Percentiles rank a stretch among this genome's conserved stretches.
Conservation (phyloP, 208 protist species). For the Leishmania major region DNA sequence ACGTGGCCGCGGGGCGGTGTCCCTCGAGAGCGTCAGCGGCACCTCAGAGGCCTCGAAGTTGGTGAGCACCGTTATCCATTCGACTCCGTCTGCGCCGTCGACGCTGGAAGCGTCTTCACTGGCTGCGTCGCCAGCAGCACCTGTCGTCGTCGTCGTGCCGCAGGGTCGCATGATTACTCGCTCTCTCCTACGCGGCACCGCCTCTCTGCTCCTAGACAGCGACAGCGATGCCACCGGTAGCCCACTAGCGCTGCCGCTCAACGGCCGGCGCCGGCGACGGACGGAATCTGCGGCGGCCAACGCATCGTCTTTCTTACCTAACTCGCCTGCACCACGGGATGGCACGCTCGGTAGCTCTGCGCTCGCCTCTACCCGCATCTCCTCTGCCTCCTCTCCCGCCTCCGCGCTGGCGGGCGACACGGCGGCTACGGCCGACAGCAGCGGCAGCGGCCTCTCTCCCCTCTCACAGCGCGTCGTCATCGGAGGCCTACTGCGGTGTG, state of each 20-base stretch:
- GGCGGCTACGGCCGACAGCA: background rate
- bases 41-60: background rate
- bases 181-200: slow-evolving; percentile 48
- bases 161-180: slow-evolving; percentile 71
- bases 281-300: background rate
- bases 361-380: background rate
- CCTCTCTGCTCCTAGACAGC: slow-evolving; percentile 16
- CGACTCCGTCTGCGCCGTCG: background rate
- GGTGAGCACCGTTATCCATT: background rate
- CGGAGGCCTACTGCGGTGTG: slow-evolving; percentile 67
- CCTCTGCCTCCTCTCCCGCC: background rate
- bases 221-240: background rate
- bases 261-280: slow-evolving; percentile 5
- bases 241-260: background rate
- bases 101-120: background rate
- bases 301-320: background rate
- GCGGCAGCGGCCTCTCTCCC: background rate
- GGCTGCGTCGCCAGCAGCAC: background rate
- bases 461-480: slow-evolving; percentile 31
- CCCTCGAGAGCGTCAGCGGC: background rate
- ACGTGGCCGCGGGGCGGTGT: background rate
- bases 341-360: background rate
- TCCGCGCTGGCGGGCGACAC: background rate
- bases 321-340: background rate
- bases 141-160: slow-evolving; percentile 22